Percentiles rank a stretch among this genome's conserved stretches.
Conservation (phyloP, 768 basidiomycete species). For the Tylopilus plumbeoviolaceoides region DNA sequence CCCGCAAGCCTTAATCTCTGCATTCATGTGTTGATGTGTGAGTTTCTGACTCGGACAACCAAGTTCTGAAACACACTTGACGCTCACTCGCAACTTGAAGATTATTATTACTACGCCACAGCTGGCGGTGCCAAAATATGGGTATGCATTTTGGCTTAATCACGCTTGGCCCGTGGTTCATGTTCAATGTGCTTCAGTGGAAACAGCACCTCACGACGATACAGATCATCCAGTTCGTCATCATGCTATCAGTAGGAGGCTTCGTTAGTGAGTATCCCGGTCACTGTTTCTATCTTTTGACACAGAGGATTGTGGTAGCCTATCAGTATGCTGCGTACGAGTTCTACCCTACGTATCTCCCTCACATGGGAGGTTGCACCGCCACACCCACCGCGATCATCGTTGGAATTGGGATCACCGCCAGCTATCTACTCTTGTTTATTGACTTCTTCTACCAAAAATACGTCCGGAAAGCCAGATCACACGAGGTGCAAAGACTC, state of each 20-base stretch:
- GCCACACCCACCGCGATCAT: constrained; percentile 14
- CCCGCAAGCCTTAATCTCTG: constrained; percentile 82
- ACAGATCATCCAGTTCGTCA: constrained; percentile 21
- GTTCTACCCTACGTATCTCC: constrained; percentile 13
- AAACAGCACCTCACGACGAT: constrained; percentile 22
- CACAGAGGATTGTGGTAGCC: background rate
- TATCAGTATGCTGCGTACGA: constrained; percentile 20
- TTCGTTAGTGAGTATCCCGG: constrained; percentile 13
- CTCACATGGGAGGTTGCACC: constrained; percentile 14
- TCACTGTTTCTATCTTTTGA: background rate
- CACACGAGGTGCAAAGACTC: background rate
- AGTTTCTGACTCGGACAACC: constrained; percentile 29
- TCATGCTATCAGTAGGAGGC: constrained; percentile 8
- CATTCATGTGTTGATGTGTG: constrained; percentile 97
- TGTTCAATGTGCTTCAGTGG: constrained; percentile 11
- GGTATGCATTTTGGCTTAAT: constrained; percentile 4
- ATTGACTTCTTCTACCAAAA: constrained; percentile 20
- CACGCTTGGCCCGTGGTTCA: background rate
- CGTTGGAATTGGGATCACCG: constrained; percentile 8
- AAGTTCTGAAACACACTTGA: background rate
- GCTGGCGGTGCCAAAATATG: constrained; percentile 49
- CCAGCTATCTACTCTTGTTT: constrained; percentile 21
- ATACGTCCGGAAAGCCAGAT: constrained; percentile 4
- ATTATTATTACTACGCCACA: constrained; percentile 97
- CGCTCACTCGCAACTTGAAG: constrained; percentile 35